Evolutionary conservation across 208 protist genomes (phyloP).

Genomic region (Leishmania guyanensis): DNA sequence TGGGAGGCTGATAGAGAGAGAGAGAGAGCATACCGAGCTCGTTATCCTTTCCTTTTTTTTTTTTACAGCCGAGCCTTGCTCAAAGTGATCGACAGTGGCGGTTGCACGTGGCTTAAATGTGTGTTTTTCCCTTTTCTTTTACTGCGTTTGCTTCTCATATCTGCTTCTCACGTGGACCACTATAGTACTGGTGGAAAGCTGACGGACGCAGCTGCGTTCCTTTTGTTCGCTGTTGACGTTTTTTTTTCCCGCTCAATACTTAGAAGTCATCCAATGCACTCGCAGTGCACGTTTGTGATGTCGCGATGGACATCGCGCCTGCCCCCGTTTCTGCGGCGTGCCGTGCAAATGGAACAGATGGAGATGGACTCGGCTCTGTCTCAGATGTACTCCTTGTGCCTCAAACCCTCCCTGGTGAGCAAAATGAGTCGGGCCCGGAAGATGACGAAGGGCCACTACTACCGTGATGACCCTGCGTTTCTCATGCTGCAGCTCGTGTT

Average conservation of each 20-base stretch:
- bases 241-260: neutral
- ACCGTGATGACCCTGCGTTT: constrained; percentile 97
- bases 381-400: constrained; percentile 90
- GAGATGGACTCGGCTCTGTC: constrained; percentile 91
- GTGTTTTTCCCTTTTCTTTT: constrained; percentile 3
- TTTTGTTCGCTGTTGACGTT: neutral
- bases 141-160: neutral
- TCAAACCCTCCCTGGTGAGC: constrained; percentile 79
- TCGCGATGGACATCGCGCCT: constrained; percentile 74
- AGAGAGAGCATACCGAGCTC: neutral
- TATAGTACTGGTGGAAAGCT: neutral
- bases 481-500: constrained; percentile 92
- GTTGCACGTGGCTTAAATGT: neutral
- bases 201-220: neutral
- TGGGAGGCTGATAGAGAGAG: neutral
- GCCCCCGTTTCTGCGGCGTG: constrained; percentile 76
- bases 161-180: neutral
- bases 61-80: constrained; percentile 4
- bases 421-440: constrained; percentile 89
- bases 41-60: constrained; percentile 17
- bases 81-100: neutral
- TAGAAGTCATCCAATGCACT: constrained; percentile 14
- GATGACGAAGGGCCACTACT: constrained; percentile 97
- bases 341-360: constrained; percentile 91
- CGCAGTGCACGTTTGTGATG: constrained; percentile 28